Percentiles rank a stretch among this genome's conserved stretches.
phyloP scores from a whole-genome alignment of 495 filamentous ascomycete genomes.

The Penicillium roqueforti region DNA sequence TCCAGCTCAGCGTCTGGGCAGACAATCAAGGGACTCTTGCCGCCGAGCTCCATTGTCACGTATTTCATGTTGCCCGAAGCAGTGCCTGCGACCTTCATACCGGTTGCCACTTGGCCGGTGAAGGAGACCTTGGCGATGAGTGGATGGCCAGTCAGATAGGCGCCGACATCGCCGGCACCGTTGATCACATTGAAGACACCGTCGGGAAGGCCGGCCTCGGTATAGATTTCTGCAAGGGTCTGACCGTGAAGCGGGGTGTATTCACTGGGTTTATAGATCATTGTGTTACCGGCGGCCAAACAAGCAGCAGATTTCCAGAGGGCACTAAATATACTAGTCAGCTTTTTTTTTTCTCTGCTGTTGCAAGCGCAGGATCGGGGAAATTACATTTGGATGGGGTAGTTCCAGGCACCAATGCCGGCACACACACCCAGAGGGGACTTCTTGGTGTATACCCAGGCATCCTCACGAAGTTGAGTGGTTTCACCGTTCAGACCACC shows the following conservation, averaged over 20 bases:
- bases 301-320: conserved; percentile 83
- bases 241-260: conserved; percentile 70
- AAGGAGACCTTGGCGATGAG: conserved; percentile 75
- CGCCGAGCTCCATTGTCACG: conserved; percentile 80
- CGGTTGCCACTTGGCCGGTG: conserved; percentile 77
- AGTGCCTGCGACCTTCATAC: conserved; percentile 64
- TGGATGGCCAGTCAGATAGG: conserved; percentile 63
- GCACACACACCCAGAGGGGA: conserved; percentile 72
- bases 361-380: not conserved
- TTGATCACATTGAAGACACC: conserved; percentile 82
- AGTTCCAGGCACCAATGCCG: conserved; percentile 82
- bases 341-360: not conserved
- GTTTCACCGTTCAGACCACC: conserved; percentile 68
- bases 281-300: conserved; percentile 77
- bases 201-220: conserved; percentile 66
- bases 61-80: conserved; percentile 78
- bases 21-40: conserved; percentile 70
- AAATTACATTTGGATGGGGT: conserved; percentile 72
- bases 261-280: conserved; percentile 85
- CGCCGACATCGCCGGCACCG: conserved; percentile 67
- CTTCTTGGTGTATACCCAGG: conserved; percentile 72
- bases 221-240: conserved; percentile 64
- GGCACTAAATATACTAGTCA: conserved; percentile 40
- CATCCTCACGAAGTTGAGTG: conserved; percentile 60
- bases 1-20: conserved; percentile 68